These are phyloP conservation scores for Pseudopithomyces chartarum DNA, from an alignment of 2,329 filamentous ascomycete species.

Conservation along the genomic window DNA sequence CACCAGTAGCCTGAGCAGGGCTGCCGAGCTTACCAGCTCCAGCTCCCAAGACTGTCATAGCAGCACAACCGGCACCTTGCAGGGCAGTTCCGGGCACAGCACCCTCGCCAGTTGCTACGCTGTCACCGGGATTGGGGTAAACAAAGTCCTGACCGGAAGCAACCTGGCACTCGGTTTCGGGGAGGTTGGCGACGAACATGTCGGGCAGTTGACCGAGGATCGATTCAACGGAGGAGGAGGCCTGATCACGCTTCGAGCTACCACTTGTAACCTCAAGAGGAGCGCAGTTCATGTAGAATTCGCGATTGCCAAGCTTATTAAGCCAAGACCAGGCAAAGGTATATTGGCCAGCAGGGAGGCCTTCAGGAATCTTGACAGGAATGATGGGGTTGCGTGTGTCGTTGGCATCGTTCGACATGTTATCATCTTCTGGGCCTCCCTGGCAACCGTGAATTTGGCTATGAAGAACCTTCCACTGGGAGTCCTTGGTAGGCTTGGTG, in stretches of 20 bases:
- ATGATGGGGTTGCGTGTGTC: constrained; percentile 66
- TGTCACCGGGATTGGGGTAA: constrained; percentile 71
- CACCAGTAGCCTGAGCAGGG: constrained; percentile 16
- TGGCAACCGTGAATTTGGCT: constrained; percentile 88
- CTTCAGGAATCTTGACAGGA: constrained; percentile 71
- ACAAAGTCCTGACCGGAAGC: constrained; percentile 60
- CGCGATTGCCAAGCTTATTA: constrained; percentile 88
- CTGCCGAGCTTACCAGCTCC: constrained; percentile 35
- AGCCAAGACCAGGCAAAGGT: constrained; percentile 94
- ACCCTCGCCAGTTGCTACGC: constrained; percentile 42
- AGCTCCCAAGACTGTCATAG: constrained; percentile 35
- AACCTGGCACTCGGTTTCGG: constrained; percentile 60
- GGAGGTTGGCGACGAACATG: constrained; percentile 77
- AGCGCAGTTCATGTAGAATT: constrained; percentile 98
- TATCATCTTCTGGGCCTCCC: constrained; percentile 50
- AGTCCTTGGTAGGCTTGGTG: constrained; percentile 61
- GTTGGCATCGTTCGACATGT: constrained; percentile 23
- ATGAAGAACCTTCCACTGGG: constrained; percentile 86
- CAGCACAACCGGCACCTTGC: constrained; percentile 34
- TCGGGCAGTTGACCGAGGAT: constrained; percentile 66
- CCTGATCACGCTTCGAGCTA: constrained; percentile 44
- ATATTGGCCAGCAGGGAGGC: constrained; percentile 74
- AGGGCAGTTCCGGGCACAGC: constrained; percentile 39
- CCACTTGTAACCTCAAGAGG: constrained; percentile 67
- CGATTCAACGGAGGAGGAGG: constrained; percentile 15